Percentiles rank a stretch among this genome's conserved stretches.
These are phyloP conservation scores for Colletotrichum sp. DNA, from an alignment of 2,329 filamentous ascomycete species.

Conservation along the genomic window DNA sequence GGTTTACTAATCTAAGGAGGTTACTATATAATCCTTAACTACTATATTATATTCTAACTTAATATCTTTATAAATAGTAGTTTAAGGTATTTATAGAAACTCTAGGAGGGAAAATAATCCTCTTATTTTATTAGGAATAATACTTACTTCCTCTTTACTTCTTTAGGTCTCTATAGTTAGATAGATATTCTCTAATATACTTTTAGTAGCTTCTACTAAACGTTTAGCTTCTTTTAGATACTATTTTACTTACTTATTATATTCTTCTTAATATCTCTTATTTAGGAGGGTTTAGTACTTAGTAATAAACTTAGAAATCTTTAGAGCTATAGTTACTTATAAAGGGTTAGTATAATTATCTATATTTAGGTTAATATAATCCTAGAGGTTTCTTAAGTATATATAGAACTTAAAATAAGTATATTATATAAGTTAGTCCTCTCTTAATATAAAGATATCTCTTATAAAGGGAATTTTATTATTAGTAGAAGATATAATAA, in stretches of 20 bases:
- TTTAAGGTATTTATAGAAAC: fast-evolving
- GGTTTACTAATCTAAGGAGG: fast-evolving
- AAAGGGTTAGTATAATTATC: background rate
- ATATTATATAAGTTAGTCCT: background rate
- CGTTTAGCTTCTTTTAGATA: too few species aligned
- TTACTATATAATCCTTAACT: background rate
- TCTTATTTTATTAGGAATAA: fast-evolving
- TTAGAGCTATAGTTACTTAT: too few species aligned
- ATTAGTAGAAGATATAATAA: background rate
- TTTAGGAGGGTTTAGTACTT: fast-evolving
- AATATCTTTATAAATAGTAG: background rate
- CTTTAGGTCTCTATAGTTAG: fast-evolving
- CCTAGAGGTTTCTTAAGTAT: background rate
- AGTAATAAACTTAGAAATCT: too few species aligned
- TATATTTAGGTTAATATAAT: background rate
- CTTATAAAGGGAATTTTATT: background rate
- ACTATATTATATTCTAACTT: background rate
- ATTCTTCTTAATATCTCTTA: too few species aligned
- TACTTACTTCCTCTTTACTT: too few species aligned
- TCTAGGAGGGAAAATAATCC: fast-evolving
- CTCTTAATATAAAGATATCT: too few species aligned
- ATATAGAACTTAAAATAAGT: background rate
- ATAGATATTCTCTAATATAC: too few species aligned
- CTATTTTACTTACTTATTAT: too few species aligned
- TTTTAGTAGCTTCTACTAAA: too few species aligned